phyloP scores from a whole-genome alignment of 345 rosid genomes.

The Xanthoceras sorbifolium region DNA sequence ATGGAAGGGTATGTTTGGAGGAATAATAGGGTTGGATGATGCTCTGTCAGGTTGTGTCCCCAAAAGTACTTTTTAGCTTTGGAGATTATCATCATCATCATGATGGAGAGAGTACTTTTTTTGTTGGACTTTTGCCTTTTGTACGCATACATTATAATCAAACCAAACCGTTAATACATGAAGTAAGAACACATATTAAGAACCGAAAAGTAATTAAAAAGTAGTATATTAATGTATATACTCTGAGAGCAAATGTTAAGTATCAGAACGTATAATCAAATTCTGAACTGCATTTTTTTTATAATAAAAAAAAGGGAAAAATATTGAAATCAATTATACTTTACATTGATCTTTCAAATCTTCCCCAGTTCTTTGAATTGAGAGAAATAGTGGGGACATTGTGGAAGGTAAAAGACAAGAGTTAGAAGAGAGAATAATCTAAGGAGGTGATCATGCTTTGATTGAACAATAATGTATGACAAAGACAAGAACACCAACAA shows the following conservation, averaged over 20 bases:
- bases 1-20: constrained; percentile 84
- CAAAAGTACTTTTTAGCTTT: constrained; percentile 32
- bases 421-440: constrained; percentile 45
- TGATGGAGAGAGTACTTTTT: constrained; percentile 22
- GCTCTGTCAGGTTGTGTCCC: constrained; percentile 23
- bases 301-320: not conserved
- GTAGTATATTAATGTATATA: too few species aligned
- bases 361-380: constrained; percentile 21
- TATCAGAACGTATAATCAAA: not conserved
- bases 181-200: not conserved
- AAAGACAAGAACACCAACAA: constrained; percentile 51
- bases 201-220: too few species aligned
- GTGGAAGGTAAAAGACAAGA: constrained; percentile 39
- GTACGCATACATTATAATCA: not conserved
- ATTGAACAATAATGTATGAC: constrained; percentile 49
- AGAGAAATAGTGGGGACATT: constrained; percentile 7
- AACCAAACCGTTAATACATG: not conserved
- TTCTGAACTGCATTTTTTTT: not conserved
- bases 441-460: constrained; percentile 38
- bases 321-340: constrained; percentile 14
- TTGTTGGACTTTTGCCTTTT: constrained; percentile 24
- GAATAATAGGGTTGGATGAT: constrained; percentile 47
- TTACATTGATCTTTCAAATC: constrained; percentile 22
- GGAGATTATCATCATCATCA: constrained; percentile 45
- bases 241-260: too few species aligned